Evolutionary conservation across 495 filamentous ascomycete genomes (phyloP).

Genomic region (Lentithecium fluviatile): DNA sequence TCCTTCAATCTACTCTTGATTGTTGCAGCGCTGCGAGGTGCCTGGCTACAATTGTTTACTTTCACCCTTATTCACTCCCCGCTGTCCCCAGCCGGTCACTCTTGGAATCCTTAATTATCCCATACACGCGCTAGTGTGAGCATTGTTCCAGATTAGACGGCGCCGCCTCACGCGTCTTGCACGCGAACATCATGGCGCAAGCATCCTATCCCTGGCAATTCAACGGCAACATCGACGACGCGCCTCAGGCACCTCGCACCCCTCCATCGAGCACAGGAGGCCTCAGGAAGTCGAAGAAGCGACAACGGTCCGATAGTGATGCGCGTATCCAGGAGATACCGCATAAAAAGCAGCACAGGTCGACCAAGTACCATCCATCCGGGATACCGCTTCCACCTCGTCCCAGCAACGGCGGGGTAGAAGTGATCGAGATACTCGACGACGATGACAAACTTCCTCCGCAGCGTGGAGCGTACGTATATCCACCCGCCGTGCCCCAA

Average conservation of each 20-base stretch:
- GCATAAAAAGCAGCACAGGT: neutral
- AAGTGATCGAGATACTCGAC: constrained; percentile 11
- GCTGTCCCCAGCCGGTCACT: too few relatives aligned
- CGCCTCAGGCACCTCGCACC: neutral
- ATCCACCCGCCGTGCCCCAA: neutral
- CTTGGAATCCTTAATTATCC: too few relatives aligned
- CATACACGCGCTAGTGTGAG: too few relatives aligned
- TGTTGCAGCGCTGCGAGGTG: too few relatives aligned
- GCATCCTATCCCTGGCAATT: neutral
- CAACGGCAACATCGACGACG: neutral
- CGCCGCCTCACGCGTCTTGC: too few relatives aligned
- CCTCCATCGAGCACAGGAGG: neutral
- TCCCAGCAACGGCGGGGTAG: neutral
- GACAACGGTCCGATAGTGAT: neutral
- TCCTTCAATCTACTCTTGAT: too few relatives aligned
- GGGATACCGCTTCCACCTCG: neutral
- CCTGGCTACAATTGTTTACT: too few relatives aligned
- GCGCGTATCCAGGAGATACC: neutral
- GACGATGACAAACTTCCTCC: neutral
- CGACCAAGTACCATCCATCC: neutral
- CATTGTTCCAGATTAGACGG: too few relatives aligned
- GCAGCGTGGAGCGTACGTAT: neutral
- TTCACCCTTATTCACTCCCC: too few relatives aligned
- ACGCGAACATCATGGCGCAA: neutral
- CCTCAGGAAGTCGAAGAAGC: neutral